Conservation (phyloP, 208 protist genomes). For the Trypanosoma platydactyli region DNA sequence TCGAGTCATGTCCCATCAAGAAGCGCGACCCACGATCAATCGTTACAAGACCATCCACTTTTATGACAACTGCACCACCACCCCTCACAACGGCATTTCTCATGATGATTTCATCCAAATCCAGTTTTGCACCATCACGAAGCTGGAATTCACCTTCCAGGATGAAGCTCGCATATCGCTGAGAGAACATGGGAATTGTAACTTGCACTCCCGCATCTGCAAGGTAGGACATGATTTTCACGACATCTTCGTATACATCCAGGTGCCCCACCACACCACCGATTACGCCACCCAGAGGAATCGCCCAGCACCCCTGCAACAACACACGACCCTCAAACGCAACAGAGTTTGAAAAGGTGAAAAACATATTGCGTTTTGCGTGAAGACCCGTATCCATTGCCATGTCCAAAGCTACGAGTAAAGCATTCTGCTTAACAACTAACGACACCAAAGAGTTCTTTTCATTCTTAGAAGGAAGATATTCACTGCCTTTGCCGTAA, state of each 20-base stretch:
- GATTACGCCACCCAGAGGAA: slow-evolving; percentile 44
- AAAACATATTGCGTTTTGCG: slow-evolving; percentile 27
- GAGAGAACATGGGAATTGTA: neutral
- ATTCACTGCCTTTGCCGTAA: slow-evolving; percentile 39
- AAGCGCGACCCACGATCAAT: slow-evolving; percentile 14
- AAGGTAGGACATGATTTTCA: slow-evolving; percentile 20
- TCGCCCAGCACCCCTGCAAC: slow-evolving; percentile 43
- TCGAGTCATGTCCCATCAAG: neutral
- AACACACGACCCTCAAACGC: slow-evolving; percentile 47
- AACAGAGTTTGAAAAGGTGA: slow-evolving; percentile 43
- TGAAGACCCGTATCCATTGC: neutral
- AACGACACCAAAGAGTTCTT: slow-evolving; percentile 11
- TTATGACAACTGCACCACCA: neutral
- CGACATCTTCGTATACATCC: slow-evolving; percentile 32
- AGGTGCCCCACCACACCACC: slow-evolving; percentile 39
- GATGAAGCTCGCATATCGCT: slow-evolving; percentile 34
- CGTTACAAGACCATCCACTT: neutral
- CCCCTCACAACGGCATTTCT: slow-evolving; percentile 20
- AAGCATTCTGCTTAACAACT: slow-evolving; percentile 9
- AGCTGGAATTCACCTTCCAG: slow-evolving; percentile 45
- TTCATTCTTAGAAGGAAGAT: neutral
- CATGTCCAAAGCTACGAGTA: slow-evolving; percentile 11
- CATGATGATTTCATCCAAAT: slow-evolving; percentile 46
- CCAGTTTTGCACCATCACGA: slow-evolving; percentile 26
- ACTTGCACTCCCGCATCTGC: slow-evolving; percentile 22